These are phyloP conservation scores for Globisporangium abappressorium DNA, from an alignment of 352 stramenopile species.

Conservation along the genomic window DNA sequence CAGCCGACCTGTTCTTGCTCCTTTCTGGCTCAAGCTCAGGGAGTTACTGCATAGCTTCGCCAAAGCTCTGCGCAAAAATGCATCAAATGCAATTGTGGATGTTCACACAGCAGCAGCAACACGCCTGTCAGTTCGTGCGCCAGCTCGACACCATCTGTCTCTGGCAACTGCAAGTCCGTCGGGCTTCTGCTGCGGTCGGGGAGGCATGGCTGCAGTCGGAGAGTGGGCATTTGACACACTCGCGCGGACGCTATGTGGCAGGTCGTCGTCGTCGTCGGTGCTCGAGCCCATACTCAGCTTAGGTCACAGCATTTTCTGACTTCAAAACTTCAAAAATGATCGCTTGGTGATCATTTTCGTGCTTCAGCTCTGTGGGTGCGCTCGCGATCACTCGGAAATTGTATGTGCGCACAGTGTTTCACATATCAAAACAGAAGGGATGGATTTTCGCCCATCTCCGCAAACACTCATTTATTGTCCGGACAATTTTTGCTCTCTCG, in stretches of 20 bases:
- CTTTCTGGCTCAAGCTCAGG: too few species aligned
- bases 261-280: neutral
- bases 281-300: neutral
- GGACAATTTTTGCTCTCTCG: neutral
- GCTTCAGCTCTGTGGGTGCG: neutral
- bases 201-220: too few species aligned
- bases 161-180: neutral
- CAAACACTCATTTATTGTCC: conserved; percentile 5
- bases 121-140: too few species aligned
- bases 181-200: neutral
- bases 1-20: neutral
- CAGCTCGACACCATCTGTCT: neutral
- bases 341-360: neutral
- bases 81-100: too few species aligned
- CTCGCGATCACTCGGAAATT: neutral
- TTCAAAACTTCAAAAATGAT: neutral
- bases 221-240: neutral
- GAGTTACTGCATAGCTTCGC: too few species aligned
- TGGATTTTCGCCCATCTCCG: conserved; percentile 3
- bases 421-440: neutral
- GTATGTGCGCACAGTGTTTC: neutral
- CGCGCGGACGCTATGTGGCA: neutral
- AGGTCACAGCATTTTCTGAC: too few species aligned
- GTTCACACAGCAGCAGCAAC: too few species aligned
- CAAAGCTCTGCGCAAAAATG: too few species aligned